Base-by-base conservation (phyloP, 192 early-diverging fungal genomes). In the Funneliformis mosseae region DNA sequence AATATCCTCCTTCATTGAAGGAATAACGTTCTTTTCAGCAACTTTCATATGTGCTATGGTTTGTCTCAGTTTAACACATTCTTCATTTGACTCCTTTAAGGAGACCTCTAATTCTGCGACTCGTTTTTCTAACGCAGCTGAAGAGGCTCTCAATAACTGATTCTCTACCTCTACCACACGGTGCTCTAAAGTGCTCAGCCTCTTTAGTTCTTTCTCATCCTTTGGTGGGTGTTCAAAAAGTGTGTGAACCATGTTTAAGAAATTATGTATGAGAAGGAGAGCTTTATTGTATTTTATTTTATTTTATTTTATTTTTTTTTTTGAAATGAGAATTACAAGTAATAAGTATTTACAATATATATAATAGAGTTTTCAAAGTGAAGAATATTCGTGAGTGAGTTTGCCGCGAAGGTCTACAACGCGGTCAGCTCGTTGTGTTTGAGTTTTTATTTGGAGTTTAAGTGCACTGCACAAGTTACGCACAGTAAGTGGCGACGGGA, bases 121-220 rank as follows among this genome's bases (percentile, higher is more conserved):
- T 28, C 67, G 66, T 70, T 69, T 55, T 46, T 79, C 78, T 60
- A 79, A 70, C 42, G 46, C 67, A 45, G 46, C 28, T 0, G 33
- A 38, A 1, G 78, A 41, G 10, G 64, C 41, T 39, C 59, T 79
- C 59, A 79, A 55, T n/a, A 79, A 43, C 8, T 14, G 50, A 71
- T 79, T 70, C 41, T 79, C 78, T 60, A 79, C 55, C n/a, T 79
- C 78, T 7, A 23, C 50, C 4, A 68, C 48, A 5, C 78, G 45
- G 23, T 59, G 59, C 41, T 79, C 78, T 55, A 79, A 79, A 10
- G 66, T 59, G 33, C 25, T 21, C 41, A 79, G 33, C 55, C 78
- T 69, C 38, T 79, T 79, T 42, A 28, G 8, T 71, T 68, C 64
- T 79, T 79, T 79, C 9, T 79, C 78, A 41, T 79, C 67, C 12